Conservation (phyloP, 352 stramenopile species). For the Peronosclerospora sorghi region DNA sequence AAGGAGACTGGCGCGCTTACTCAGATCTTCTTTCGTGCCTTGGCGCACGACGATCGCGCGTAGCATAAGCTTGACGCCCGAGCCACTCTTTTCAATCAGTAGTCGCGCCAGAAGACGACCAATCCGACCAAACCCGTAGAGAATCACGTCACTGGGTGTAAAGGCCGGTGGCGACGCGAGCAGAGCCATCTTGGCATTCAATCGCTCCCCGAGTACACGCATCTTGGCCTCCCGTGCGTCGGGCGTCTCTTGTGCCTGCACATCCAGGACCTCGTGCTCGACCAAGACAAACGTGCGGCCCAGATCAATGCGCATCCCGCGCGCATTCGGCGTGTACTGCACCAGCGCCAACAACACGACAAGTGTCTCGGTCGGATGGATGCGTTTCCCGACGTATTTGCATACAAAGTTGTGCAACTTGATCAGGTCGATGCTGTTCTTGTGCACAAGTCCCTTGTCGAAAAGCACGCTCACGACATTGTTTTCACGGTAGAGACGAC, state of each 20-base stretch:
- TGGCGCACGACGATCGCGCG: constrained; percentile 83
- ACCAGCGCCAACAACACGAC: constrained; percentile 56
- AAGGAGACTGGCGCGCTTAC: constrained; percentile 74
- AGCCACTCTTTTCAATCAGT: constrained; percentile 79
- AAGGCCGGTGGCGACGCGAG: constrained; percentile 20
- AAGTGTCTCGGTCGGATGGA: constrained; percentile 63
- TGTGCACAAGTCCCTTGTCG: constrained; percentile 75
- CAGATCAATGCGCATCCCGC: constrained; percentile 69
- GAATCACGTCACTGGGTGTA: constrained; percentile 69
- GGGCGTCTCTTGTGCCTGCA: constrained; percentile 21
- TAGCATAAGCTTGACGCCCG: constrained; percentile 80
- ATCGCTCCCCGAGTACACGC: constrained; percentile 32
- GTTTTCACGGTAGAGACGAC: constrained; percentile 68
- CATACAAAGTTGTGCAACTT: constrained; percentile 75
- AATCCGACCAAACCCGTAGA: constrained; percentile 86
- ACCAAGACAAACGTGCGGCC: constrained; percentile 63
- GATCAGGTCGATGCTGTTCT: constrained; percentile 79
- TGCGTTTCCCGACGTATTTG: constrained; percentile 75
- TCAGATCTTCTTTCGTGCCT: constrained; percentile 72
- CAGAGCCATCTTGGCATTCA: constrained; percentile 51
- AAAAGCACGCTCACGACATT: constrained; percentile 80
- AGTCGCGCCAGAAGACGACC: constrained; percentile 63
- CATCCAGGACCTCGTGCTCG: constrained; percentile 40
- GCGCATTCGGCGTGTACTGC: constrained; percentile 43
- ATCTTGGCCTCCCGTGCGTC: constrained; percentile 36